phyloP scores from a whole-genome alignment of 2,329 filamentous ascomycete species.

The Pseudomassariella vexata region DNA sequence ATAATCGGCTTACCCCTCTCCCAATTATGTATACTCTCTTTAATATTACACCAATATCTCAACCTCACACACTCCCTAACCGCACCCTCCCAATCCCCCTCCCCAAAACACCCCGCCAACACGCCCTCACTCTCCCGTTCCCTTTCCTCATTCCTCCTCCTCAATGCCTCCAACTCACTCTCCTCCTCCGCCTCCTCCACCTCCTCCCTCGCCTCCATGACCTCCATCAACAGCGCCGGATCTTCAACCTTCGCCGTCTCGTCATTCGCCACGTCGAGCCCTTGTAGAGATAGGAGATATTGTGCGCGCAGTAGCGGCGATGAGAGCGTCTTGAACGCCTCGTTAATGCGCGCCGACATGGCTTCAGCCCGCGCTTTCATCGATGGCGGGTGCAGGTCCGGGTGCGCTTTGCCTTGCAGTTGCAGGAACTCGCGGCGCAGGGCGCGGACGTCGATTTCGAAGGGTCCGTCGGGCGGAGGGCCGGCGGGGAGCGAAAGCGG shows the following conservation, averaged over 20 bases:
- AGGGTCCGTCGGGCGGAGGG: conserved; percentile 71
- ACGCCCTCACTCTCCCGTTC: conserved; percentile 57
- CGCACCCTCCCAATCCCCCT: conserved; percentile 61
- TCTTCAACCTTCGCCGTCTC: conserved; percentile 66
- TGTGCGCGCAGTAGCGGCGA: conserved; percentile 80
- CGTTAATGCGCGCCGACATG: conserved; percentile 78
- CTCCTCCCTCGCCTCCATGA: conserved; percentile 72
- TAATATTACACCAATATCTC: conserved; percentile 87
- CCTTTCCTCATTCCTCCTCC: conserved; percentile 60
- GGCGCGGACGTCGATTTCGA: conserved; percentile 63
- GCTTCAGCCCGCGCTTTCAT: conserved; percentile 63
- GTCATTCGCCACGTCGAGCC: conserved; percentile 73
- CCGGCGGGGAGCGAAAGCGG: conserved; percentile 70
- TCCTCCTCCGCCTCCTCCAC: conserved; percentile 68
- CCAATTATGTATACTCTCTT: conserved; percentile 76
- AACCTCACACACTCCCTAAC: conserved; percentile 68
- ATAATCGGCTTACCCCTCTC: conserved; percentile 65
- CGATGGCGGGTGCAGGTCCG: conserved; percentile 57
- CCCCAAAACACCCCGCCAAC: conserved; percentile 60
- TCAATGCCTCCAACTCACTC: conserved; percentile 54
- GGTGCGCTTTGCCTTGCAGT: conserved; percentile 72
- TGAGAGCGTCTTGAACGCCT: conserved; percentile 80
- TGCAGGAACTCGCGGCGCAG: conserved; percentile 82
- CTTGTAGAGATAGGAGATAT: conserved; percentile 69
- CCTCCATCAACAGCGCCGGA: conserved; percentile 66